Conservation (phyloP, 2,329 filamentous ascomycete genomes). For the Hawksworthiomyces lignivorus region DNA sequence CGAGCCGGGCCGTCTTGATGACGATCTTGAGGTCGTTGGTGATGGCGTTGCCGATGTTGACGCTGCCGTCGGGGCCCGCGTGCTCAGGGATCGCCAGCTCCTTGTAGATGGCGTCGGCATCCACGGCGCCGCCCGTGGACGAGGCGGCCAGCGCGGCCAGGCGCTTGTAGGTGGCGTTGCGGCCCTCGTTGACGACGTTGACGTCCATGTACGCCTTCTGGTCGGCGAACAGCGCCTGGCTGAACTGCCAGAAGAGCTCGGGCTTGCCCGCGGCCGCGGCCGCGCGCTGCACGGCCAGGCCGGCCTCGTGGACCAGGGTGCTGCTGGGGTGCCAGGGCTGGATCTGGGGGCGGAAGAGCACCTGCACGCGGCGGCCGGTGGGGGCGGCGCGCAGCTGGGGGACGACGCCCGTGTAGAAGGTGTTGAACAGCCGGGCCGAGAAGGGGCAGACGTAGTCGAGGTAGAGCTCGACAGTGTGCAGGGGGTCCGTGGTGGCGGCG, state of each 20-base stretch:
- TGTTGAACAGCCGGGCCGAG: constrained; percentile 65
- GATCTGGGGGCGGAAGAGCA: constrained; percentile 86
- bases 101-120: constrained; percentile 61
- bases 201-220: constrained; percentile 81
- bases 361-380: constrained; percentile 48
- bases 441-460: constrained; percentile 87
- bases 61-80: constrained; percentile 54
- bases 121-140: constrained; percentile 61
- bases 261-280: constrained; percentile 34
- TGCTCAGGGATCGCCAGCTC: constrained; percentile 63
- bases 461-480: constrained; percentile 58
- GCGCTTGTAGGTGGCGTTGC: constrained; percentile 76
- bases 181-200: constrained; percentile 71
- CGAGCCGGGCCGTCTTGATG: constrained; percentile 70
- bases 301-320: constrained; percentile 75
- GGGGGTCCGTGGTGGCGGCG: constrained; percentile 31
- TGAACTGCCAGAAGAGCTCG: constrained; percentile 73
- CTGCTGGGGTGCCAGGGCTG: constrained; percentile 93
- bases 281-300: constrained; percentile 66
- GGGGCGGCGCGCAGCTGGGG: constrained; percentile 58
- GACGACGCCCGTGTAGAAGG: constrained; percentile 58
- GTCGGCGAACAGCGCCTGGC: constrained; percentile 52
- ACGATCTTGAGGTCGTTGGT: constrained; percentile 80
- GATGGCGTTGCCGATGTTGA: constrained; percentile 75
- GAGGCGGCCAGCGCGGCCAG: constrained; percentile 65